Base-by-base conservation (phyloP, 169 alveolate species). In the Plasmodium vivax region DNA sequence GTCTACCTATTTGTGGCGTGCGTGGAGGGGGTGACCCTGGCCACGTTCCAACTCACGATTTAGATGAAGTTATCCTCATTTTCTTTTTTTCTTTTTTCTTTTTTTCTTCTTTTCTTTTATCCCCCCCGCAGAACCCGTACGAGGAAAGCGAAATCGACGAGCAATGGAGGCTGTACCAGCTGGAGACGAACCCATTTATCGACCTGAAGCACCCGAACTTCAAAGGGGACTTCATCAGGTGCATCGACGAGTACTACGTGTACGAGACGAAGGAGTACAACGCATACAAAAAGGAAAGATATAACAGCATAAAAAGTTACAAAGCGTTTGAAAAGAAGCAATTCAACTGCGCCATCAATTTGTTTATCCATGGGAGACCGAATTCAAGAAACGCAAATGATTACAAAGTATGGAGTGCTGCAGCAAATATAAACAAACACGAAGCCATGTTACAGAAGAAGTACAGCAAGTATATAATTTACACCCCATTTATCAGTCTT, bases 341-440 rank as follows among this genome's bases (percentile, higher is more conserved):
- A 56, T 82, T 51, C 75, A 34, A 71, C 32, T 91, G 95, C 68
- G 95, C 92, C 0, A 10, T 82, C 5, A 54, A 51, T 71, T 2
- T 91, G 30, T 82, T 91, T 9, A 10, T 62, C 56, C 95, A 91
- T 91, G 95, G 95, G 23, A 68, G 95, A 30, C 95, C 95, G 6
- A 79, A 91, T 82, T 51, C 92, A 51, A 45, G 77, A 71, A 30
- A 47, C 12, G 1, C 81, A 3, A 16, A 45, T 51, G 95, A 91
- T 91, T 82, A 68, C 74, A 91, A 58, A 72, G 82, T 91, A 71
- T 91, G 95, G 95, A 91, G 95, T 91, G 79, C 85, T 23, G 77
- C 19, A 19, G 82, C 81, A 27, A 62, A 82, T 62, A 73, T 91
- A 82, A 51, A 71, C 34, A 82, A 82, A 56, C 38, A 91, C 83